A percentile compares a stretch with the other conserved stretches of the same genome.
Conservation (phyloP, 495 filamentous ascomycete genomes). For the Talaromyces adpressus region DNA sequence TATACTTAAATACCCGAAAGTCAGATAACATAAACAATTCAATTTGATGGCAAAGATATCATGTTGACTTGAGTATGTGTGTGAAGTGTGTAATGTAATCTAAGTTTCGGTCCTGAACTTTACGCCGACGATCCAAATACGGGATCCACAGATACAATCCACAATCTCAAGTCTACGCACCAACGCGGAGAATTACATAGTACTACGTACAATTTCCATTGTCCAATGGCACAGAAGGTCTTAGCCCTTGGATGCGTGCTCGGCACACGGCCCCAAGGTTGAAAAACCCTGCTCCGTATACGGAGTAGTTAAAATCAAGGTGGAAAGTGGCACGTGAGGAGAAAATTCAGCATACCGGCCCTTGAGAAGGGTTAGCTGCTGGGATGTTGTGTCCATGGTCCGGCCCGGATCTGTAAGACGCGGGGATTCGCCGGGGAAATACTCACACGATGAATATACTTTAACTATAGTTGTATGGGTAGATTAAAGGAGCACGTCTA, state of each 20-base stretch:
- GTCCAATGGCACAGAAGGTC: neutral
- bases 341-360: conserved; percentile 1
- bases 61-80: neutral
- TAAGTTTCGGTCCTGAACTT: neutral
- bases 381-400: neutral
- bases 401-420: neutral
- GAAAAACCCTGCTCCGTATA: no score
- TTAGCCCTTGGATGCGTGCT: neutral
- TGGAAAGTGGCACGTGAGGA: neutral
- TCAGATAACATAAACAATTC: neutral
- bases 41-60: neutral
- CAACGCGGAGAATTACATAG: neutral
- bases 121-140: neutral
- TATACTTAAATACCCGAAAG: neutral
- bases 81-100: neutral
- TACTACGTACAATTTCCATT: neutral
- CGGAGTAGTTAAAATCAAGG: no score
- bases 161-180: neutral
- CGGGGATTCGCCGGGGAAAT: no score
- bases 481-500: neutral
- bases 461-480: neutral
- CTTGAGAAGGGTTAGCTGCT: neutral
- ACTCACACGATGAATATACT: neutral
- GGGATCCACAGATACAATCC: neutral
- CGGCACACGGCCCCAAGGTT: neutral